These are phyloP conservation scores for Taxillus chinensis DNA, from an alignment of 164 flowering plant species.

Conservation along the genomic window DNA sequence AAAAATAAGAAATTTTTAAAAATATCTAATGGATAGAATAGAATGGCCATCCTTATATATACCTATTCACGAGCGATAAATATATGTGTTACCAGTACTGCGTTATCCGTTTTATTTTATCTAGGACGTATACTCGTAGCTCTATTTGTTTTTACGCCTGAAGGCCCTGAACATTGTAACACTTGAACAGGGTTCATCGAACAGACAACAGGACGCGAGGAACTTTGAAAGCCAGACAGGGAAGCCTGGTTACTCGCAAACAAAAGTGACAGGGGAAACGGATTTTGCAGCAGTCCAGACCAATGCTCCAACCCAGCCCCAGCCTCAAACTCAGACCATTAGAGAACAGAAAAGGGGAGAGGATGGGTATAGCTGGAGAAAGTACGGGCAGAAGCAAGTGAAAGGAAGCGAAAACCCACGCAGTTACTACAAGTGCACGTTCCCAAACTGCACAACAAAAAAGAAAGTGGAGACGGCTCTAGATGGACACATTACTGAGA, in stretches of 20 bases:
- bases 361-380: constrained; percentile 88
- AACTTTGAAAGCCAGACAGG: constrained; percentile 21
- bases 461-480: constrained; percentile 69
- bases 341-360: constrained; percentile 55
- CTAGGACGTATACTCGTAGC: too few species aligned
- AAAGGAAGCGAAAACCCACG: constrained; percentile 80
- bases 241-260: constrained; percentile 17
- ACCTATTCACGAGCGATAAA: too few species aligned
- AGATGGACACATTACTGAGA: constrained; percentile 80
- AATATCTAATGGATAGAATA: too few species aligned
- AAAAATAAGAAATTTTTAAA: too few species aligned
- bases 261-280: constrained; percentile 18
- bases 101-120: too few species aligned
- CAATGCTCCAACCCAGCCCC: constrained; percentile 7
- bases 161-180: too few species aligned
- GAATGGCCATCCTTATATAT: too few species aligned
- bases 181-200: constrained; percentile 21
- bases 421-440: constrained; percentile 80
- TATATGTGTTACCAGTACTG: too few species aligned
- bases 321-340: constrained; percentile 11
- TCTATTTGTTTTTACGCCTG: too few species aligned
- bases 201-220: constrained; percentile 25
- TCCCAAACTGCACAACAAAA: constrained; percentile 64
- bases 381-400: constrained; percentile 82
- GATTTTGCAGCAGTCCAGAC: constrained; percentile 17